phyloP scores from a whole-genome alignment of 805 yeast species.

The Hanseniaspora opuntiae region DNA sequence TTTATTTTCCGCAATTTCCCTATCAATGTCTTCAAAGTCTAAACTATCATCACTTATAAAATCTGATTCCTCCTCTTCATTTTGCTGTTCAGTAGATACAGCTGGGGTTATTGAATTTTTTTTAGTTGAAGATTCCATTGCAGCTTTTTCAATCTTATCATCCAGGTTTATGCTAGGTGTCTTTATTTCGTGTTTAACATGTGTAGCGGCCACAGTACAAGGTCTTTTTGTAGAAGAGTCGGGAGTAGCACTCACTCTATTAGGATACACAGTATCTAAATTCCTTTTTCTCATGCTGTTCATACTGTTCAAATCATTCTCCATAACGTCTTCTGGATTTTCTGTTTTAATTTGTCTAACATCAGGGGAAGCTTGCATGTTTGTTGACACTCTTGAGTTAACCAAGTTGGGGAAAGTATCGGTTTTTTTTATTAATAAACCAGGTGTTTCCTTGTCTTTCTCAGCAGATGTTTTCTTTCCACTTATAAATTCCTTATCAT shows the following conservation, averaged over 20 bases:
- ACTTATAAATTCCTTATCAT: conserved; percentile 50
- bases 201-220: neutral
- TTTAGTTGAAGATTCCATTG: neutral
- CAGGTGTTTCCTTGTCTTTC: conserved; percentile 12
- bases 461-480: conserved; percentile 13
- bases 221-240: neutral
- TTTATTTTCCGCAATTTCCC: conserved; percentile 9
- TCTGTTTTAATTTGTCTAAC: conserved; percentile 24
- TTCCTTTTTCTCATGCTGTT: conserved; percentile 9
- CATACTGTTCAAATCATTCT: neutral
- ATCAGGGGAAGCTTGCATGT: conserved; percentile 23
- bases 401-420: conserved; percentile 17
- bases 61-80: conserved; percentile 3
- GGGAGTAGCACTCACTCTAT: neutral
- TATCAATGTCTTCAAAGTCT: conserved; percentile 9
- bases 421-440: neutral
- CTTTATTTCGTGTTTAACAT: neutral
- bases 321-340: conserved; percentile 4
- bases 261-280: neutral
- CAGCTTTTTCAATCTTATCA: neutral
- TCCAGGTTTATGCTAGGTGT: neutral
- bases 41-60: conserved; percentile 7
- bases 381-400: conserved; percentile 33
- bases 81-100: neutral
- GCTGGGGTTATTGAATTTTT: neutral